These are phyloP conservation scores for Sesbania bispinosa DNA, from an alignment of 306 rosid genomes.

Conservation along the genomic window DNA sequence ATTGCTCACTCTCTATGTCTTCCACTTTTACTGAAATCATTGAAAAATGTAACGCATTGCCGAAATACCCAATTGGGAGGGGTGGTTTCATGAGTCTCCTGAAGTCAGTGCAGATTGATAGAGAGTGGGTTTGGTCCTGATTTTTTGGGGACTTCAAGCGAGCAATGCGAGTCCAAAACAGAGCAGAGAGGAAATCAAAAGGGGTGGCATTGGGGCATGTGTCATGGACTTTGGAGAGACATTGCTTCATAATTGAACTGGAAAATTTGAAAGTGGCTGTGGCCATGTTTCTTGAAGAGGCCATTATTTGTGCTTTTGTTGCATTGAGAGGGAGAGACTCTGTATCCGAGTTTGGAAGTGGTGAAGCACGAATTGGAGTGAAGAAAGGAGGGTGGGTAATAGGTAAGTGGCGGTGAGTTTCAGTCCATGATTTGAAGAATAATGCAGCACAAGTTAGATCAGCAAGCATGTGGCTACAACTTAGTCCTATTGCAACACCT, in stretches of 20 bases:
- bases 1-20: background rate
- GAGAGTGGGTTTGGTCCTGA: constrained; percentile 15
- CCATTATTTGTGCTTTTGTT: too few relatives aligned
- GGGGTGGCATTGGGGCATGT: constrained; percentile 46
- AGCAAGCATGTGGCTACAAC: constrained; percentile 61
- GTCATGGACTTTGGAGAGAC: constrained; percentile 23
- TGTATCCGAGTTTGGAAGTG: too few relatives aligned
- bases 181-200: constrained; percentile 55
- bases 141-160: constrained; percentile 18
- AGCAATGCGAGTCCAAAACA: constrained; percentile 56
- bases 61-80: constrained; percentile 44
- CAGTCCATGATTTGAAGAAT: constrained; percentile 59
- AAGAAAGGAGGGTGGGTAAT: constrained; percentile 35
- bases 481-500: constrained; percentile 69
- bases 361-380: constrained; percentile 12
- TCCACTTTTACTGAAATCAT: constrained; percentile 10
- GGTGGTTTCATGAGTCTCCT: constrained; percentile 32
- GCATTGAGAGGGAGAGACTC: too few relatives aligned
- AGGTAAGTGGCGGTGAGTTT: constrained; percentile 27
- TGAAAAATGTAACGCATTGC: constrained; percentile 67
- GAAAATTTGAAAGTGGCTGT: constrained; percentile 61
- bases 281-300: too few relatives aligned
- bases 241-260: constrained; percentile 29
- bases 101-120: constrained; percentile 51
- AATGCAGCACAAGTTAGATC: constrained; percentile 48